Evolutionary conservation across 2,329 filamentous ascomycete species (phyloP), one percentile per base, ranked within the genome.

Genomic region (Botrytis byssoidea): DNA sequence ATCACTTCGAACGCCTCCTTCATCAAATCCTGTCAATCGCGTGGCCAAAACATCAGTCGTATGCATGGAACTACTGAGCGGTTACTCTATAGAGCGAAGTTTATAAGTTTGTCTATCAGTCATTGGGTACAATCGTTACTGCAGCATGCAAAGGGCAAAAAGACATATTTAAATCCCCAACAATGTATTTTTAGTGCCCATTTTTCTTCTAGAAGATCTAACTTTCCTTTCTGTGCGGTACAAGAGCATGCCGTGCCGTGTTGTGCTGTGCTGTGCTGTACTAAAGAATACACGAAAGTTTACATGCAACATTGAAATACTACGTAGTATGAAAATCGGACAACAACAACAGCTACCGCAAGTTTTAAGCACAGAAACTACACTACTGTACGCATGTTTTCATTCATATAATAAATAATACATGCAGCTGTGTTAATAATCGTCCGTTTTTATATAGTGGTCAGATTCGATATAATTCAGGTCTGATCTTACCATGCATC

Each of bases 271-370:
- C 12, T 69, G 66, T 69, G 35, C 32, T 66, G n/a, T 48, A 16
- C n/a, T 35, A 66, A 66, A 29, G 65, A 51, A 10, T n/a, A 42
- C 66, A 68, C 66, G 25, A 57, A 42, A 69, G 66, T 42, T 32
- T 42, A 22, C 35, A 69, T 69, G 66, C 66, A 69, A 69, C 66
- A 69, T 69, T 69, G 48, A 44, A 37, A 69, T 69, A 57, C 48
- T 69, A 69, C 66, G 66, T 69, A 44, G 66, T 69, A 69, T 69
- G 66, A 32, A 32, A 59, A 69, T 40, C 51, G 66, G 66, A 42
- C 48, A 68, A 42, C 48, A 32, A 22, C 61, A 42, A 44, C 32
- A n/a, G 44, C 44, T 67, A 57, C 48, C 25, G 46, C 46, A 55
- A 55, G 65, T 35, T n/a, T 55, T 16, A 42, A 35, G 35, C 25